These are phyloP conservation scores for Globisporangium acanthophoron DNA, from an alignment of 352 stramenopile species.

Conservation along the genomic window DNA sequence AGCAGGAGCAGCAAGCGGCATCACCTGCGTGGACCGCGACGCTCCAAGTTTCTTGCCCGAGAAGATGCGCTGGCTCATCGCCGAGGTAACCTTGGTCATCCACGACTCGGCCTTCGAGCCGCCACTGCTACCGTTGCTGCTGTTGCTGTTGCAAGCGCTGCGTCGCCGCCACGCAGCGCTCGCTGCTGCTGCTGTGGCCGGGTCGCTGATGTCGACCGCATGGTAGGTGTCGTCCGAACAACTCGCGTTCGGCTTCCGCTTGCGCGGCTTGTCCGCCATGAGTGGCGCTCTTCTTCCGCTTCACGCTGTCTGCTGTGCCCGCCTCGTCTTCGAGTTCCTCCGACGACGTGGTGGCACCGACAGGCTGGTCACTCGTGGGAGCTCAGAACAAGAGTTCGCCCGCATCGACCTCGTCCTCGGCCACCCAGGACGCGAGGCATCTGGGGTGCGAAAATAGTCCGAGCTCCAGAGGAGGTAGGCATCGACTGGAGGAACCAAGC, in stretches of 20 bases:
- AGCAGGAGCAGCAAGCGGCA: constrained; percentile 24
- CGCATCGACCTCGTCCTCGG: constrained; percentile 3
- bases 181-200: not conserved
- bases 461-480: no score
- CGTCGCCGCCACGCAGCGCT: constrained; percentile 9
- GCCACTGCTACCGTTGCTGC: constrained; percentile 2
- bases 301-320: not conserved
- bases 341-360: not conserved
- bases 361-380: not conserved
- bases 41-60: constrained; percentile 36
- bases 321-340: not conserved
- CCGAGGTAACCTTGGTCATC: constrained; percentile 57
- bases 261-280: constrained; percentile 39
- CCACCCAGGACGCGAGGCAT: not conserved
- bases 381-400: not conserved
- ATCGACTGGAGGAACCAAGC: no score
- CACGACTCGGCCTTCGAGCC: constrained; percentile 44
- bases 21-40: constrained; percentile 58
- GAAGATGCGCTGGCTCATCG: constrained; percentile 64
- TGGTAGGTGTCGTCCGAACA: constrained; percentile 29
- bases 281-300: not conserved
- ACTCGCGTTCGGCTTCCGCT: constrained; percentile 22
- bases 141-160: constrained; percentile 20
- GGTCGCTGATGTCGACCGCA: constrained; percentile 22
- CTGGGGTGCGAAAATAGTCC: no score